Base-by-base conservation (phyloP, 371 early-diverging fungal genomes). In the Haplosporangium sp. region DNA sequence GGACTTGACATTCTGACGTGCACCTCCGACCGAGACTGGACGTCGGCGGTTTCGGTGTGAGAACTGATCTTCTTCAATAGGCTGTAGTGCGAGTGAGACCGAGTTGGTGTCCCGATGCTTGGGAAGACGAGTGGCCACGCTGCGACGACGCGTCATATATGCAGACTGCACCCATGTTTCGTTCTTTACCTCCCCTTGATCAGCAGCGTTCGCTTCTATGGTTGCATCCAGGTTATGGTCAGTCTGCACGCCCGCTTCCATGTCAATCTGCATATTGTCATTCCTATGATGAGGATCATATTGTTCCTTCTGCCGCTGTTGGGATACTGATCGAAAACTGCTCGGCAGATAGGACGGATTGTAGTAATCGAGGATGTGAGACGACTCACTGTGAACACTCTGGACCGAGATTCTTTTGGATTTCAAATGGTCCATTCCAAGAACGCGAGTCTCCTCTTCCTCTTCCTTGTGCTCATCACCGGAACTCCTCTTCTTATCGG, bases 101-200 rank as follows among this genome's bases (percentile, higher is more conserved):
- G 40, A 13, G 6, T 6, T 20, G 12, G 20, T 41, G 11, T 23
- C 46, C 12, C 37, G 55, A 36, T 14, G 42, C 16, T 42, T 9
- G 5, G 23, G 18, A 23, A 45, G 38, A 37, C 40, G 36, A 12
- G 56, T 67, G 50, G 72, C 59, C 23, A 72, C 68, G 51, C 80
- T 79, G 0, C 45, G 62, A 16, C 80, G 73, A 14, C 73, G 73
- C 12, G 80, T 79, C 80, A 73, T 79, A 45, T 79, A 79, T 0
- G 68, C 69, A 2, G 73, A 59, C 41, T 79, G 80, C n/a, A 79
- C 58, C 73, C 80, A 79, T 0, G 57, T 64, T 13, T 42, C 64
- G 6, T 67, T 53, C 0, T 41, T 13, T 29, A 4, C 4, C 29
- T 1, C 29, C 29, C 29, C 29, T 29, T 29, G 29, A 29, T 29